These are phyloP conservation scores for Stachybotrys chartarum DNA, from an alignment of 2,329 filamentous ascomycete species.

Conservation along the genomic window DNA sequence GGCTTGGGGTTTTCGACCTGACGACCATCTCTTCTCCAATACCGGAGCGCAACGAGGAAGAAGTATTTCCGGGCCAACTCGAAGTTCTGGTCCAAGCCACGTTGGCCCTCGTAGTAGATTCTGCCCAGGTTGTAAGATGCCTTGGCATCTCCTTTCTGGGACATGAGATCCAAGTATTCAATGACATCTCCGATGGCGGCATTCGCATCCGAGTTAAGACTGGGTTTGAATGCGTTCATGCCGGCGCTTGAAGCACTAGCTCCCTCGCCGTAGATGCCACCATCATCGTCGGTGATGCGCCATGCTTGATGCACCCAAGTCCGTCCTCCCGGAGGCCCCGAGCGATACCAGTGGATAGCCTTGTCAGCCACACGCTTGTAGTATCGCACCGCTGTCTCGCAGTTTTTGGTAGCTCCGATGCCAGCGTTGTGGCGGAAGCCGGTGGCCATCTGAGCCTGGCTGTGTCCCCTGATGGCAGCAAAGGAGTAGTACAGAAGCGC, in stretches of 20 bases:
- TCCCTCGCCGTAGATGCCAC: conserved; percentile 91
- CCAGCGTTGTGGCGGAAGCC: conserved; percentile 81
- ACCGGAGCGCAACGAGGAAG: conserved; percentile 67
- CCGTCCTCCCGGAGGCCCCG: conserved; percentile 84
- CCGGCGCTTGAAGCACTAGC: conserved; percentile 87
- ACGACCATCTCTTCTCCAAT: conserved; percentile 76
- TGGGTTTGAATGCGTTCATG: conserved; percentile 66
- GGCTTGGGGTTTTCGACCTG: conserved; percentile 61
- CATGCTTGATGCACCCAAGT: conserved; percentile 71
- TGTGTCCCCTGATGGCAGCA: conserved; percentile 76
- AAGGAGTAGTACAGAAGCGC: conserved; percentile 92
- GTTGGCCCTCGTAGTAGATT: conserved; percentile 81
- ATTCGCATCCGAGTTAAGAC: conserved; percentile 70
- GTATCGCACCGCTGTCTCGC: conserved; percentile 76
- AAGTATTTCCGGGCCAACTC: conserved; percentile 74
- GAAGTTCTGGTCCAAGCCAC: conserved; percentile 66
- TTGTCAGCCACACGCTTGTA: conserved; percentile 94
- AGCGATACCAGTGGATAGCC: conserved; percentile 78
- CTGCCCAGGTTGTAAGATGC: conserved; percentile 81
- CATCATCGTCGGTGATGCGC: conserved; percentile 81
- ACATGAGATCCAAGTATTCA: conserved; percentile 87
- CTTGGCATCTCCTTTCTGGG: conserved; percentile 81
- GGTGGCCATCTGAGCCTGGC: conserved; percentile 86
- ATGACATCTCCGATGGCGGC: conserved; percentile 88
- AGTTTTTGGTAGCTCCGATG: conserved; percentile 78